These are phyloP conservation scores for Aureobasidium mangrovei DNA, from an alignment of 2,329 filamentous ascomycete species.

Conservation along the genomic window DNA sequence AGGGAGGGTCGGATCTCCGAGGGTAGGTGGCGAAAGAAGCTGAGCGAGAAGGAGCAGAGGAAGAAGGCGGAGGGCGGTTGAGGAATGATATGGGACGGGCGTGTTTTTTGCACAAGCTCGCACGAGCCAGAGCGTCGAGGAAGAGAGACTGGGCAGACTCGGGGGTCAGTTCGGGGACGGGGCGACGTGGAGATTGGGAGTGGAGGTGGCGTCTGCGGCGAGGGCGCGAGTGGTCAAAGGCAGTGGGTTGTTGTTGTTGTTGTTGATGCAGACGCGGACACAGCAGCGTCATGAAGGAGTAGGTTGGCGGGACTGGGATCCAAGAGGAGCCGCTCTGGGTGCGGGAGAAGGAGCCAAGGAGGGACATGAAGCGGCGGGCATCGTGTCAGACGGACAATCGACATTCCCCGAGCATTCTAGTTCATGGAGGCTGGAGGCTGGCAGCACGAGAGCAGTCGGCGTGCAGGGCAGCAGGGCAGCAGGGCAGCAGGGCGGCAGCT, in stretches of 20 bases:
- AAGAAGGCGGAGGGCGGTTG: neutral
- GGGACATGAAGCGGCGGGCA: constrained; percentile 57
- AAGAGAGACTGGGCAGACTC: constrained; percentile 13
- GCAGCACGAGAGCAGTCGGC: too few relatives aligned
- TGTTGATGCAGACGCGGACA: constrained; percentile 1
- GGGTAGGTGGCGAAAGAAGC: neutral
- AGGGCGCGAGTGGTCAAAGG: neutral
- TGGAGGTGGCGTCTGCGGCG: constrained; percentile 4
- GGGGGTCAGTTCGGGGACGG: neutral
- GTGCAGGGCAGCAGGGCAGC: too few relatives aligned
- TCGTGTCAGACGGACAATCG: constrained; percentile 37
- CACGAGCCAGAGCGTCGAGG: constrained; percentile 10
- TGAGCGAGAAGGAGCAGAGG: neutral
- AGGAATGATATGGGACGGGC: constrained; percentile 14
- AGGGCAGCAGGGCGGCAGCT: too few relatives aligned
- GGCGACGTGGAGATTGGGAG: neutral
- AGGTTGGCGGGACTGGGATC: constrained; percentile 26
- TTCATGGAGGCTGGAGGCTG: neutral
- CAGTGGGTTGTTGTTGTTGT: neutral
- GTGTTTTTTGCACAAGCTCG: constrained; percentile 14
- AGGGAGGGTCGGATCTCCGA: neutral
- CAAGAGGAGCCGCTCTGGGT: constrained; percentile 24
- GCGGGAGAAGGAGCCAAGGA: constrained; percentile 47
- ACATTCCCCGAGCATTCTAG: constrained; percentile 7
- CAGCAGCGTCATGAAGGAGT: constrained; percentile 26